These are phyloP conservation scores for Sesbania bispinosa DNA, from an alignment of 306 rosid species.

Conservation along the genomic window DNA sequence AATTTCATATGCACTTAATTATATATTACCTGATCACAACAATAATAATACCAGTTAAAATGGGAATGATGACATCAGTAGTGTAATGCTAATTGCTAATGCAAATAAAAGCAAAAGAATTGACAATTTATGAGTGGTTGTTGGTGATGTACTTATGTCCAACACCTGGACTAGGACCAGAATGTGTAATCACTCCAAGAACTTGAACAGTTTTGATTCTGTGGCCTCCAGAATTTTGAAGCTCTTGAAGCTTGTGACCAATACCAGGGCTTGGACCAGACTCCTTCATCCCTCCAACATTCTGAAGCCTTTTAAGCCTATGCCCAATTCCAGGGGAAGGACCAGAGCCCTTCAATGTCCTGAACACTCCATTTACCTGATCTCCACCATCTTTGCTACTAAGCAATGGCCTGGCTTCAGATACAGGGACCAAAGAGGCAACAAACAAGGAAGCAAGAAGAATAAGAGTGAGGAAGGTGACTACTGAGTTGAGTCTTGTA, in stretches of 20 bases:
- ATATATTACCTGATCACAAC: not conserved
- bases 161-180: slow-evolving; percentile 54
- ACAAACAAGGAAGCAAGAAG: slow-evolving; percentile 20
- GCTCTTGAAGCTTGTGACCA: slow-evolving; percentile 13
- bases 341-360: slow-evolving; percentile 28
- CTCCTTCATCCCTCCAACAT: not conserved
- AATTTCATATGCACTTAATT: no score
- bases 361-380: no score
- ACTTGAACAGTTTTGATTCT: no score
- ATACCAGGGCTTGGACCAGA: slow-evolving; percentile 40
- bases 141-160: slow-evolving; percentile 19
- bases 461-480: slow-evolving; percentile 23
- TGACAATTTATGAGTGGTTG: not conserved
- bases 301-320: not conserved
- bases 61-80: not conserved
- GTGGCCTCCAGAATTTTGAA: not conserved
- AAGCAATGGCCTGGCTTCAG: slow-evolving; percentile 41
- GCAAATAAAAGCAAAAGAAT: slow-evolving; percentile 2
- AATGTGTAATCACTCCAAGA: not conserved
- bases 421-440: not conserved
- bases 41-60: not conserved
- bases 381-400: no score
- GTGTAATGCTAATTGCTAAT: no score
- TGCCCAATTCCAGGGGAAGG: slow-evolving; percentile 31
- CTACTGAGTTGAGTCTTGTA: slow-evolving; percentile 30